Conservation (phyloP, 495 filamentous ascomycete species). For the Clavariopsis aquatica region DNA sequence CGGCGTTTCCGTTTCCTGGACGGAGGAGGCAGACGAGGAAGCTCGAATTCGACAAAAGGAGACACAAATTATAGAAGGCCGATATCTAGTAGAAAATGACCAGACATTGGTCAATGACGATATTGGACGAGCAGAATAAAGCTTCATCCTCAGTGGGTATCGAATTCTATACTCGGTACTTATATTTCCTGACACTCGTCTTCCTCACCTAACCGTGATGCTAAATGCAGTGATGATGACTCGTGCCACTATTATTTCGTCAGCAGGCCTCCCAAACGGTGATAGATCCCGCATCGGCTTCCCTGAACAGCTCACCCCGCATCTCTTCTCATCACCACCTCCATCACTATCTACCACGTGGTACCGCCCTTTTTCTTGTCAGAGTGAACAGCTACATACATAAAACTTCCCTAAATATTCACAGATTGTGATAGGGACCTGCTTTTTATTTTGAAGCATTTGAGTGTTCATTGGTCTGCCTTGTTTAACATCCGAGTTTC, state of each 20-base stretch:
- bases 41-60: not conserved
- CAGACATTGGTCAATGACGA: not conserved
- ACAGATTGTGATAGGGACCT: too few relatives aligned
- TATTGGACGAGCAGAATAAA: not conserved
- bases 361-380: not conserved
- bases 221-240: too few relatives aligned
- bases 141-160: too few relatives aligned
- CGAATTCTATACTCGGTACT: not conserved
- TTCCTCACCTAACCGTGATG: not conserved
- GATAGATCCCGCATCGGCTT: not conserved
- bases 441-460: too few relatives aligned
- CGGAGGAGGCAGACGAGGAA: not conserved
- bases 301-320: slow-evolving; percentile 12
- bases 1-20: not conserved
- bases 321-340: not conserved
- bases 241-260: too few relatives aligned
- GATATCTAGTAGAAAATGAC: not conserved
- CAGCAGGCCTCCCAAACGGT: not conserved
- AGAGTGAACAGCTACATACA: too few relatives aligned
- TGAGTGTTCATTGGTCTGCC: too few relatives aligned
- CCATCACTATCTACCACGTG: not conserved
- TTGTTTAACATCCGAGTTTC: too few relatives aligned
- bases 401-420: too few relatives aligned
- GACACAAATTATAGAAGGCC: not conserved
- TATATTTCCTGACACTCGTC: not conserved